These are phyloP conservation scores for Gossypioides kirkii DNA, from an alignment of 345 rosid species.

Conservation along the genomic window DNA sequence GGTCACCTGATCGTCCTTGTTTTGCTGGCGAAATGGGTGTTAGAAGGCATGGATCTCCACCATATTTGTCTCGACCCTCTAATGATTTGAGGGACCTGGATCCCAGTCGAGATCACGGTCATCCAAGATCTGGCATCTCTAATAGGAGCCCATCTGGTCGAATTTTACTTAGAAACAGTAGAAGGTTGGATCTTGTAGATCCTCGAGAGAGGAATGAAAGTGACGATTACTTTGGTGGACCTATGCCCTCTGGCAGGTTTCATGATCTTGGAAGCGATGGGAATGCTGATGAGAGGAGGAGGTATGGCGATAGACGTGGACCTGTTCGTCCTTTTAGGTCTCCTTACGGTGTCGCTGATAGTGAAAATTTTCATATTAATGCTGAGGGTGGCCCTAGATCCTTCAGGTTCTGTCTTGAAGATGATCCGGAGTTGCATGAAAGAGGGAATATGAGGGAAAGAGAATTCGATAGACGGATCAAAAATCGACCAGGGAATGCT, in stretches of 20 bases:
- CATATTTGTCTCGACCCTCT: conserved; percentile 44
- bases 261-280: conserved; percentile 54
- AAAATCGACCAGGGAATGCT: conserved; percentile 49
- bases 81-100: conserved; percentile 62
- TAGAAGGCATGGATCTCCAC: conserved; percentile 71
- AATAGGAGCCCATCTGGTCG: conserved; percentile 63
- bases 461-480: conserved; percentile 52
- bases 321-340: conserved; percentile 51
- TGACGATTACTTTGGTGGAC: conserved; percentile 56
- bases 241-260: conserved; percentile 52
- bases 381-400: conserved; percentile 51
- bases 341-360: conserved; percentile 40
- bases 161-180: conserved; percentile 44
- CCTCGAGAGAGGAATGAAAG: conserved; percentile 53
- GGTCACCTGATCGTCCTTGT: conserved; percentile 65
- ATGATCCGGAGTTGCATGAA: conserved; percentile 41
- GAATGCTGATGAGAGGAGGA: conserved; percentile 56
- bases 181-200: conserved; percentile 49
- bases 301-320: conserved; percentile 59
- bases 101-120: conserved; percentile 46
- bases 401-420: conserved; percentile 44
- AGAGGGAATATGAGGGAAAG: conserved; percentile 51
- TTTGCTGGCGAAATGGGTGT: conserved; percentile 47
- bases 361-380: conserved; percentile 38
- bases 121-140: conserved; percentile 46